Evolutionary conservation across 108 stramenopile genomes (phyloP).

Genomic region (Schizochytrium sp.): DNA sequence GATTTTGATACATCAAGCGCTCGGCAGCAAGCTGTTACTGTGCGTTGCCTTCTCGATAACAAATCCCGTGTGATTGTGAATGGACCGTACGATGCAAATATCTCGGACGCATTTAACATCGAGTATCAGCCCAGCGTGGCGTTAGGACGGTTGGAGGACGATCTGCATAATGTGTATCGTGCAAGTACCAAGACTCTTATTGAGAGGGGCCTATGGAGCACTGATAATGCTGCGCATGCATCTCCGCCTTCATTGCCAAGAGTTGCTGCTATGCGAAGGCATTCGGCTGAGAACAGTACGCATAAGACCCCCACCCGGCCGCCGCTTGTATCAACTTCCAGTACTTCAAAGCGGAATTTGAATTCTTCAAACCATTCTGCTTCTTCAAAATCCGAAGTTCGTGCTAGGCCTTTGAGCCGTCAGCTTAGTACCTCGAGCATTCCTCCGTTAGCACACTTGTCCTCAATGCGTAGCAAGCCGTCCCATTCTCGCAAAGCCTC

Average conservation of each 20-base stretch:
- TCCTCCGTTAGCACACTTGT: too few species aligned
- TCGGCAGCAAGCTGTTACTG: neutral
- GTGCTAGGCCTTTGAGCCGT: too few species aligned
- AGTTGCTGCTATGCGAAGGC: neutral
- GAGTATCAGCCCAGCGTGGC: slow-evolving; percentile 32
- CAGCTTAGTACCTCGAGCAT: too few species aligned
- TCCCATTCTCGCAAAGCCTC: neutral
- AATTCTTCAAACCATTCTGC: too few species aligned
- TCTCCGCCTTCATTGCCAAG: neutral
- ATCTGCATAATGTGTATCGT: slow-evolving; percentile 8
- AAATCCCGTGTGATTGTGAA: slow-evolving; percentile 45
- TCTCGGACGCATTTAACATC: slow-evolving; percentile 31
- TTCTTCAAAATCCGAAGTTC: too few species aligned
- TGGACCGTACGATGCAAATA: slow-evolving; percentile 17
- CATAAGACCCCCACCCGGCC: too few species aligned
- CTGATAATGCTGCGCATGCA: neutral
- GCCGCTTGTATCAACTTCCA: too few species aligned
- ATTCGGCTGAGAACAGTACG: too few species aligned
- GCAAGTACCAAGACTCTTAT: neutral
- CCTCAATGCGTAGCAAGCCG: neutral
- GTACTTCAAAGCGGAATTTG: too few species aligned
- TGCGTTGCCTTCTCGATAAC: slow-evolving; percentile 5
- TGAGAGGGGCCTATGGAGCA: neutral
- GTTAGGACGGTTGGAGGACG: neutral
- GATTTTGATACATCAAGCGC: slow-evolving; percentile 5